Evolutionary conservation across 2,329 filamentous ascomycete species (phyloP), one percentile per base, ranked within the genome.

Genomic region (Colletotrichum sublineola): DNA sequence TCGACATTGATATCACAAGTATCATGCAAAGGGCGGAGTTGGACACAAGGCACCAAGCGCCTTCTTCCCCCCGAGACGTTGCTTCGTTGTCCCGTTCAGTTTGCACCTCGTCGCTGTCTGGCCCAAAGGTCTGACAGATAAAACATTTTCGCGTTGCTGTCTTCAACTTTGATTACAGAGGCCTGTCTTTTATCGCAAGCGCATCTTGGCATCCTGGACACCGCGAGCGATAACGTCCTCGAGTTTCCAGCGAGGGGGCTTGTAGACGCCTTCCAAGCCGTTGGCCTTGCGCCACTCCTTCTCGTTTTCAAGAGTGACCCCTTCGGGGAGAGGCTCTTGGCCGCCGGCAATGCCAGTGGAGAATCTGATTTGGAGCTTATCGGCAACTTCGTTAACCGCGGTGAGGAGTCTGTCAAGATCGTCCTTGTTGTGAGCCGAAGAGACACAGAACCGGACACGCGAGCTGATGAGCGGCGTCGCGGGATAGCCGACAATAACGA

Each of bases 401-500:
- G 90, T 88, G 63, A 99, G 86, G 71, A 99, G 85, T 61, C 96
- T 91, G 82, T 99, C 96, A 78, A 99, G 89, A 81, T 99, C 96
- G 63, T 99, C 96, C 86, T 99, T 99, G 83, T 97, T 99, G 86
- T 99, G 96, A 1, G 96, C 94, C 2, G 96, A 92, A 3, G 95
- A 97, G 65, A 99, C 91, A 81, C 96, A 99, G 89, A 99, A 98
- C 60, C 96, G 93, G 63, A 94, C 96, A 75, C 96, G 93, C 29
- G 96, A 98, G 74, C 94, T 97, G 77, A 98, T 97, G 57, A 99
- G 89, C 1, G 96, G 96, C 2, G 96, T 99, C 11, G 96, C 96
- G 7, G 96, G 96, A 81, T 99, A 99, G 64, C 96, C 96, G 74
- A 99, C 96, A 57, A 99, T 94, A 50, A 99, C 96, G 63, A 98